Percentiles rank a stretch among this genome's conserved stretches.
phyloP scores from a whole-genome alignment of 441 rosid genomes.

The Eruca vesicaria region DNA sequence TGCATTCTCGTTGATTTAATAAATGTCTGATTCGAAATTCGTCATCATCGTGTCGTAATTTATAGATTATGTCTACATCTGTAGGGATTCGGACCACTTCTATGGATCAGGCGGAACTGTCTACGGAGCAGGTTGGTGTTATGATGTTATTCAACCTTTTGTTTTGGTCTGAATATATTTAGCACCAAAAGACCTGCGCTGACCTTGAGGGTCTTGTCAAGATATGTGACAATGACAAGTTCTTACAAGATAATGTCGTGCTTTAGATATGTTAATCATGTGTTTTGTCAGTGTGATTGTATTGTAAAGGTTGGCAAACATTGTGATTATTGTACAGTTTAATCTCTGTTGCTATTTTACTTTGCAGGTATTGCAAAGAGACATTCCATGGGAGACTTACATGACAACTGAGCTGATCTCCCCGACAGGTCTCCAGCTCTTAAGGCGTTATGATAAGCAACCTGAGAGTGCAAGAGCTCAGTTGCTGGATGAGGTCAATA shows the following conservation, averaged over 20 bases:
- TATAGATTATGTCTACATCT: conserved; percentile 11
- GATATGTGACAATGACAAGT: no score
- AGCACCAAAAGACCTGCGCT: not conserved
- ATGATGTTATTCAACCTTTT: not conserved
- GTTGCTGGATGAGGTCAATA: conserved; percentile 82
- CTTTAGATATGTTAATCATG: not conserved
- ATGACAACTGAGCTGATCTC: conserved; percentile 87
- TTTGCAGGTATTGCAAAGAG: conserved; percentile 82
- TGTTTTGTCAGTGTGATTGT: not conserved
- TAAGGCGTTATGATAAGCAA: conserved; percentile 84
- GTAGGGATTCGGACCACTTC: conserved; percentile 30
- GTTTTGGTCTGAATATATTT: not conserved
- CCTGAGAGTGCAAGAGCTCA: conserved; percentile 79
- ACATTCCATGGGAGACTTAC: conserved; percentile 99
- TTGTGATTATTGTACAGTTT: not conserved
- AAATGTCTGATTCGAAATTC: not conserved
- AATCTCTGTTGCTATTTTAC: not conserved
- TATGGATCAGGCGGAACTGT: conserved; percentile 81
- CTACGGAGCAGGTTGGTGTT: conserved; percentile 55
- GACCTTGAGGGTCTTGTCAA: no score
- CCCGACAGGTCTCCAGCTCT: conserved; percentile 78
- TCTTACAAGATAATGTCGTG: not conserved
- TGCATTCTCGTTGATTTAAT: conserved; percentile 5
- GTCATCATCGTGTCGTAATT: not conserved
- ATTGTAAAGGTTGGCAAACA: not conserved